Evolutionary conservation across 805 yeast species (phyloP).

Genomic region (Candida boleticola): DNA sequence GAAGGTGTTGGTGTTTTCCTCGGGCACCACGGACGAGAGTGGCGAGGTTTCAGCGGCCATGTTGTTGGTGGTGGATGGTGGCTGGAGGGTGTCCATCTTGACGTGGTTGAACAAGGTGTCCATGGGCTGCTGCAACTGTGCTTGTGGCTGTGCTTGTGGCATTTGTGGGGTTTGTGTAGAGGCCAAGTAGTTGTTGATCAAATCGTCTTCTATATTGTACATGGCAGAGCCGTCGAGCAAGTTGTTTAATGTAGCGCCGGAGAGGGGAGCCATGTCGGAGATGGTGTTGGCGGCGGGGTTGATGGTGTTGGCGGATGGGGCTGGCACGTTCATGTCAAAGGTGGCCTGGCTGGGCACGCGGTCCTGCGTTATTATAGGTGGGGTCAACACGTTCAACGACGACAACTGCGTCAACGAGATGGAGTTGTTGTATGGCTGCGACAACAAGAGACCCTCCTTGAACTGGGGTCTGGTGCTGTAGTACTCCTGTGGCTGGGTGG

Average conservation of each 20-base stretch:
- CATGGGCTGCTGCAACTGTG: no score
- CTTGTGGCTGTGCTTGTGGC: background rate
- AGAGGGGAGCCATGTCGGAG: background rate
- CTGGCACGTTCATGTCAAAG: slow-evolving; percentile 1
- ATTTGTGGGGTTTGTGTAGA: background rate
- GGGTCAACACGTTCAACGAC: background rate
- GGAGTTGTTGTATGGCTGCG: slow-evolving; percentile 1
- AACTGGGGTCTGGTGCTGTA: background rate
- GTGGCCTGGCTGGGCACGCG: background rate
- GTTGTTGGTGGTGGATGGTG: background rate
- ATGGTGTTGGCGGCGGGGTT: background rate
- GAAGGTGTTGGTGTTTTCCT: background rate
- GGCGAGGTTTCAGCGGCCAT: background rate
- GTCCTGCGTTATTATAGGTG: background rate
- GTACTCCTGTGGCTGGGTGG: background rate
- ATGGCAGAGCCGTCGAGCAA: background rate
- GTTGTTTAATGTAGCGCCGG: background rate
- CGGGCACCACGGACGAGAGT: background rate
- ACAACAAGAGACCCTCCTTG: background rate
- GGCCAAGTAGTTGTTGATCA: background rate
- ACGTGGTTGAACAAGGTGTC: background rate
- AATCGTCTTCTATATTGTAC: background rate
- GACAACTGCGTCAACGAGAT: background rate
- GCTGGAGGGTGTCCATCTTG: background rate
- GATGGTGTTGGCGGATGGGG: background rate